Base-by-base conservation (phyloP, 306 rosid genomes). In the Medicago ruthenica region DNA sequence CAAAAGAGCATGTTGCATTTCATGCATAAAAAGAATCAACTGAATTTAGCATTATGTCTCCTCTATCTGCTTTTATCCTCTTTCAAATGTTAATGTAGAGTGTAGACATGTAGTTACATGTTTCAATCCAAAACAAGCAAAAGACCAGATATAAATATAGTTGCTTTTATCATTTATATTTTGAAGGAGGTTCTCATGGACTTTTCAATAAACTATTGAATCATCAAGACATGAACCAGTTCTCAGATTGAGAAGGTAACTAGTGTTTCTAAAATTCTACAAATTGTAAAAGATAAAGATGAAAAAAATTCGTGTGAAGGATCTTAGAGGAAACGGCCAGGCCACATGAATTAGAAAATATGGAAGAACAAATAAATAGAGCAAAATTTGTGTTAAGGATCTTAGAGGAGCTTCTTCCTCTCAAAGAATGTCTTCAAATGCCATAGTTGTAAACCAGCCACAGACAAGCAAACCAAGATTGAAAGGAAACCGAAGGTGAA, bases 361-460 rank as follows among this genome's bases (percentile, higher is more conserved):
- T 4, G 4, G 16, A 73, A 75, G 15, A 41, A 60, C 57, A 75
- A 21, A 48, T 27, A 60, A 67, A 61, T 18, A 1, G 51, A 59
- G 47, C 60, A 70, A 71, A 69, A 36, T n/a, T 22, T 4, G 40
- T 9, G 69, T 14, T 70, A 66, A 17, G 20, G 39, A 73, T 70
- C 75, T 85, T 82, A 90, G 55, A 93, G 91, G 80, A 93, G 85
- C 83, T 93, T 95, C 91, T 92, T 95, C 88, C 96, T 88, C 88
- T 89, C 92, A 71, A 95, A 95, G 88, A 90, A 95, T 59, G 94
- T 44, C 92, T 90, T 95, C 85, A 95, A 87, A 86, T 95, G 93
- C 98, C 97, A 94, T 63, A 91, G 72, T 68, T 95, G 99, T 81
- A 95, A 41, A 75, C 93, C 86, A 17, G 99, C 96, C 16, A 95